These are phyloP conservation scores for Ustilago shanxiensis DNA, from an alignment of 1,284 basidiomycete species.

Conservation along the genomic window DNA sequence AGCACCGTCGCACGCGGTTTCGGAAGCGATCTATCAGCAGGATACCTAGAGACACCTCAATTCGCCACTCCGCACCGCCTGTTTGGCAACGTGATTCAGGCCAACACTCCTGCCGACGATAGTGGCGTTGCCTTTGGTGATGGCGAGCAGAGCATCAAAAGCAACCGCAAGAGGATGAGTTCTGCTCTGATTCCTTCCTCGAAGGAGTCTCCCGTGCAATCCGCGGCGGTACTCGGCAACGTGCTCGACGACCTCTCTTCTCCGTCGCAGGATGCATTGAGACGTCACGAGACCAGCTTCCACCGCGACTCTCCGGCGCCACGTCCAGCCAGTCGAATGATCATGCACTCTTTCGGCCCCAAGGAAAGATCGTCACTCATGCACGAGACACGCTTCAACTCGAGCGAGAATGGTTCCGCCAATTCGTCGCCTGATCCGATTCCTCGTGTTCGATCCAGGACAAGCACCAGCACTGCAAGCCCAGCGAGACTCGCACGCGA, in stretches of 20 bases:
- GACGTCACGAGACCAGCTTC: constrained; percentile 40
- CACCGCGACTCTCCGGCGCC: constrained; percentile 43
- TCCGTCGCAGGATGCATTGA: constrained; percentile 37
- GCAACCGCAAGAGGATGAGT: constrained; percentile 31
- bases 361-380: constrained; percentile 55
- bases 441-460: constrained; percentile 37
- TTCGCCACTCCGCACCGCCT: constrained; percentile 34
- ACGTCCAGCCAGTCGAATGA: constrained; percentile 16
- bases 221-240: constrained; percentile 5
- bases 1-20: constrained; percentile 11
- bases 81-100: constrained; percentile 24
- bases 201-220: constrained; percentile 1
- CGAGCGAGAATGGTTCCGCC: constrained; percentile 45
- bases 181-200: constrained; percentile 7
- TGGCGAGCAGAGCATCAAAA: constrained; percentile 31
- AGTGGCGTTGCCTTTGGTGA: constrained; percentile 55
- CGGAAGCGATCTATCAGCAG: constrained; percentile 8
- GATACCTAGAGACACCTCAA: constrained; percentile 26
- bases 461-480: constrained; percentile 34
- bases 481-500: constrained; percentile 41
- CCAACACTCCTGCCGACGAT: constrained; percentile 44
- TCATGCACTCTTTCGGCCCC: constrained; percentile 47
- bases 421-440: constrained; percentile 41
- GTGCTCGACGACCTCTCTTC: constrained; percentile 40
- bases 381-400: constrained; percentile 48